Evolutionary conservation across 2,329 filamentous ascomycete genomes (phyloP).

Genomic region (Mollisia scopiformis): DNA sequence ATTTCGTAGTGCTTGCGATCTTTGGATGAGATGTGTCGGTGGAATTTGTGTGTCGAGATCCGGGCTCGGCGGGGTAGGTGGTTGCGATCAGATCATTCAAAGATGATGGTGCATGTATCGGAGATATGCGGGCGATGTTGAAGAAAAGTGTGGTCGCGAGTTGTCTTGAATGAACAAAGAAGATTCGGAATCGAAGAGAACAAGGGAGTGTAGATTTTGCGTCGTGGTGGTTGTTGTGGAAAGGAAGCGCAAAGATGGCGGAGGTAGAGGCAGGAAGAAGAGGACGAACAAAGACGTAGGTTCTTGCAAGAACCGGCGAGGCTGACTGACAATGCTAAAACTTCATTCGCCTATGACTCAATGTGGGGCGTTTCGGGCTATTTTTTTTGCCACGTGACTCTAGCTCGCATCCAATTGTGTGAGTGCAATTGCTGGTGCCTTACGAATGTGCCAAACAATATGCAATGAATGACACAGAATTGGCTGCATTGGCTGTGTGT

Average conservation of each 20-base stretch:
- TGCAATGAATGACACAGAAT: not conserved
- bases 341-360: not conserved
- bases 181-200: not conserved
- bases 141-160: conserved; percentile 1
- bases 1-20: not conserved
- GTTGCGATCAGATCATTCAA: conserved; percentile 11
- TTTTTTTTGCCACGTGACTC: not conserved
- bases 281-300: not conserved
- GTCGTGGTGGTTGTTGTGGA: conserved; percentile 1
- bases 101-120: conserved; percentile 3
- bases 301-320: not conserved
- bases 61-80: conserved; percentile 6
- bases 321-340: conserved; percentile 4
- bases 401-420: not conserved
- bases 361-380: not conserved
- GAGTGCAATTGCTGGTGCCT: not conserved
- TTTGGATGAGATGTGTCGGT: not conserved
- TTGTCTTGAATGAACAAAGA: not conserved
- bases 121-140: conserved; percentile 5
- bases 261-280: not conserved
- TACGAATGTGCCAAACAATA: not conserved
- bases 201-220: not conserved
- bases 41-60: not conserved
- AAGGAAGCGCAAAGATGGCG: conserved; percentile 2
- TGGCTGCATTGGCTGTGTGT: not conserved